Evolutionary conservation across 768 basidiomycete species (phyloP).

Genomic region (Boletellus ananiceps): DNA sequence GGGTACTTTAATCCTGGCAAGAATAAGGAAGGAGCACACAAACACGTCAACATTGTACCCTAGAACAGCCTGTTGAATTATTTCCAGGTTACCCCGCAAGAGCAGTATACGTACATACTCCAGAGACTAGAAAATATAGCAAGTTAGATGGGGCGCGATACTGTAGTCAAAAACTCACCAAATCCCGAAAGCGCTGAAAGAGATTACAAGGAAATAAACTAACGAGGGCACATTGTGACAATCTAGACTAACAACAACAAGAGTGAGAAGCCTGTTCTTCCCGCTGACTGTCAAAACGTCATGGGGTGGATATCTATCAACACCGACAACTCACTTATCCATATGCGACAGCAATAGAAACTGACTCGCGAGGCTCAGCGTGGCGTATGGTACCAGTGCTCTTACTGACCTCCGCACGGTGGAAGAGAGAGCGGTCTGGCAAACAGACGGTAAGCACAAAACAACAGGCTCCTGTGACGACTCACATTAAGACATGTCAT

Average conservation of each 20-base stretch:
- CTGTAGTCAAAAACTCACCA: not conserved
- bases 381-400: not conserved
- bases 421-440: not conserved
- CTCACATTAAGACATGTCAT: slow-evolving; percentile 5
- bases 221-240: not conserved
- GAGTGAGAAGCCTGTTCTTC: slow-evolving; percentile 6
- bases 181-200: not conserved
- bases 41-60: slow-evolving; percentile 8
- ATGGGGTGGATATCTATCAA: not conserved
- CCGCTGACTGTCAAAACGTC: slow-evolving; percentile 8
- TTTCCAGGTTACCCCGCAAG: not conserved
- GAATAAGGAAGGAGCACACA: not conserved
- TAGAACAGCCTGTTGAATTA: not conserved
- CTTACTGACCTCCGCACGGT: slow-evolving; percentile 9
- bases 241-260: slow-evolving; percentile 4
- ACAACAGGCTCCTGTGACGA: not conserved
- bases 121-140: not conserved
- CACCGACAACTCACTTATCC: slow-evolving; percentile 6
- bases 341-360: slow-evolving; percentile 13
- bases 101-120: slow-evolving; percentile 3
- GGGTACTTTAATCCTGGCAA: not conserved
- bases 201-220: slow-evolving; percentile 1
- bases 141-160: not conserved
- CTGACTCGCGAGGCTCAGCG: not conserved
- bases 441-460: not conserved